Conservation (phyloP, 1,284 basidiomycete species). For the Volvariella surrecta region DNA sequence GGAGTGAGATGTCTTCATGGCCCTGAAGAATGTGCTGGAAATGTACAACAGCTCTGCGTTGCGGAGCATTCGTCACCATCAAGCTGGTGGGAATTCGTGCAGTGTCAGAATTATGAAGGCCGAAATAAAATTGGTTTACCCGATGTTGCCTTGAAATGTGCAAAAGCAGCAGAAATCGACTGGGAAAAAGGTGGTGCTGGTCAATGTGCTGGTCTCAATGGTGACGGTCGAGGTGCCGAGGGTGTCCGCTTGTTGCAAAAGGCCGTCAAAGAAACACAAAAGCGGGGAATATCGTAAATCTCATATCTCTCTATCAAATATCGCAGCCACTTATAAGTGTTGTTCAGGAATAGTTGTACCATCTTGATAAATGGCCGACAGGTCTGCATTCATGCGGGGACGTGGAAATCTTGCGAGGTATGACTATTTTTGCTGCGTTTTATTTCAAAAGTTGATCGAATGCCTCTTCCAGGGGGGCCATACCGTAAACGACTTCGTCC, state of each 20-base stretch:
- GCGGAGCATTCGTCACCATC: slow-evolving; percentile 41
- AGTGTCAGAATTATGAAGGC: slow-evolving; percentile 72
- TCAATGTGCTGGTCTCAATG: slow-evolving; percentile 48
- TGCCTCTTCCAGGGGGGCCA: slow-evolving; percentile 62
- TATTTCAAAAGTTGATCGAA: slow-evolving; percentile 2
- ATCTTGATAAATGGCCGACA: slow-evolving; percentile 62
- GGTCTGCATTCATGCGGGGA: slow-evolving; percentile 71
- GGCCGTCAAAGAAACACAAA: slow-evolving; percentile 42
- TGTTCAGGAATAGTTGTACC: slow-evolving; percentile 72
- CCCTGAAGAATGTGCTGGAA: slow-evolving; percentile 73
- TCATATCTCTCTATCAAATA: not conserved
- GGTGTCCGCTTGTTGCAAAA: slow-evolving; percentile 53
- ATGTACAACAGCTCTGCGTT: slow-evolving; percentile 80
- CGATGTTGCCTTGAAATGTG: slow-evolving; percentile 60
- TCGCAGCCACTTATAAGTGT: slow-evolving; percentile 3
- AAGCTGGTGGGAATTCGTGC: slow-evolving; percentile 69
- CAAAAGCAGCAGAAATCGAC: slow-evolving; percentile 51
- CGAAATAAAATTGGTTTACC: slow-evolving; percentile 55
- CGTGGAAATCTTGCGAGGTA: slow-evolving; percentile 82
- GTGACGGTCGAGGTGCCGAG: slow-evolving; percentile 47
- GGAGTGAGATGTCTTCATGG: slow-evolving; percentile 80
- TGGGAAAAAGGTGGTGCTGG: slow-evolving; percentile 59
- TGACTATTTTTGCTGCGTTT: slow-evolving; percentile 18
- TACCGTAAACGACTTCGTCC: slow-evolving; percentile 62
- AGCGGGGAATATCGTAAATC: slow-evolving; percentile 49